These are phyloP conservation scores for Penicillium sp. DNA, from an alignment of 2,329 filamentous ascomycete species.

Conservation along the genomic window DNA sequence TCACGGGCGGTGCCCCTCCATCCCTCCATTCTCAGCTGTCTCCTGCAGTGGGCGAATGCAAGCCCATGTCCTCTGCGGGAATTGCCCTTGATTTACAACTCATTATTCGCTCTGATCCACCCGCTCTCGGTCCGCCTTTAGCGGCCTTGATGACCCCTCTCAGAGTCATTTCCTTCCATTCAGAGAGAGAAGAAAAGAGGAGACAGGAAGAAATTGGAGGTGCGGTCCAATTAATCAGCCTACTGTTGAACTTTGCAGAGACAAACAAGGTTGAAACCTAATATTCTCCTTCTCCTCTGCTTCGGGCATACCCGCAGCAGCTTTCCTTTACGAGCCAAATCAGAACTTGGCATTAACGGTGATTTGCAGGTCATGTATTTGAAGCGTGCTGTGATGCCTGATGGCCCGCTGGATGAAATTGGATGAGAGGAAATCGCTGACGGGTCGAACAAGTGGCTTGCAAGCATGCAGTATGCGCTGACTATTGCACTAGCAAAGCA, in stretches of 20 bases:
- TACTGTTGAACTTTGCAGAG: background rate
- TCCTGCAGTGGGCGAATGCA: background rate
- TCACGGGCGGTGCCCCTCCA: constrained; percentile 57
- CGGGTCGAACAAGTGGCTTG: background rate
- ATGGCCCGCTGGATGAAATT: constrained; percentile 29
- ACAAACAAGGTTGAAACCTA: constrained; percentile 2
- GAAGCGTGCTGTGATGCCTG: constrained; percentile 71
- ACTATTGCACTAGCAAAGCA: background rate
- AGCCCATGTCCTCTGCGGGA: background rate
- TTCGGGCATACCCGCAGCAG: constrained; percentile 12
- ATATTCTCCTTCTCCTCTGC: background rate
- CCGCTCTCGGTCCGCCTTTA: constrained; percentile 14
- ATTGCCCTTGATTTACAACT: constrained; percentile 1
- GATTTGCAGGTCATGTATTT: constrained; percentile 61
- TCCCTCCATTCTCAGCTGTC: constrained; percentile 1
- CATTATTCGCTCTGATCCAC: constrained; percentile 12
- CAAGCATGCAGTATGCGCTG: background rate
- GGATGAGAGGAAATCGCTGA: background rate
- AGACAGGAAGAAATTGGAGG: background rate
- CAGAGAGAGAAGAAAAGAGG: background rate
- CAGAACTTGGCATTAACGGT: constrained; percentile 8
- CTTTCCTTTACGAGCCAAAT: constrained; percentile 7
- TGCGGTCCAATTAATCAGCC: background rate
- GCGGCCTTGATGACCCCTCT: constrained; percentile 10
- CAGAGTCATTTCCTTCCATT: background rate